Base-by-base conservation (phyloP, 306 rosid genomes). In the Quercus mongolica region DNA sequence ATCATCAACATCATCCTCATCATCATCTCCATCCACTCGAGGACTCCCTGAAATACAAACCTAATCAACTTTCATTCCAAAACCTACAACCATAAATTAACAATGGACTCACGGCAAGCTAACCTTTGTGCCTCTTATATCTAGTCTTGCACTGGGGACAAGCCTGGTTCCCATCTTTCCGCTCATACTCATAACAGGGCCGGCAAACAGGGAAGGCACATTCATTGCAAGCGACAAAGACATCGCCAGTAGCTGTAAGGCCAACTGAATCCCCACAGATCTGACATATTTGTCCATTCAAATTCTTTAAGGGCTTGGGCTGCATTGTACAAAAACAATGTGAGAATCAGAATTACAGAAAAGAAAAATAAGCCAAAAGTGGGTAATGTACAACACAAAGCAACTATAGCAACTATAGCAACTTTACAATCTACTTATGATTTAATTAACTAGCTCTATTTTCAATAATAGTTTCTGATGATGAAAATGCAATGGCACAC, bases 61-160 rank as follows among this genome's bases (percentile, higher is more conserved):
- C 86, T 3, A 11, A 77, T 75, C 49, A 69, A 52, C 15, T 74
- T 71, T 79, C 46, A 59, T 52, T 68, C 57, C 80, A 75, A 59
- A 25, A 20, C 5, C 15, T 19, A 67, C 49, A 33, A 67, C 5
- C 4, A 4, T 46, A 18, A 67, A 31, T 64, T 9, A 67, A 33
- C 26, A 19, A 35, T 19, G 17, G 25, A n/a, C 49, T 19, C 5
- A 1, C 8, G 1, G 25, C 35, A 73, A 75, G 57, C 73, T 6
- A 73, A 95, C 99, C 99, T 87, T 85, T 89, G 77, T 85, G 98
- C 91, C 99, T 93, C 52, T 88, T 91, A 82, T 96, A 96, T 78
- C 98, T 90, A 62, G 98, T 96, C 87, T 96, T 96, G 96, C 99
- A 96, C 84, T 91, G 96, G 18, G 99, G 99, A 62, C 99, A 96